Conservation (phyloP, 2,329 filamentous ascomycete genomes). For the Cordyceps cateniannulata region DNA sequence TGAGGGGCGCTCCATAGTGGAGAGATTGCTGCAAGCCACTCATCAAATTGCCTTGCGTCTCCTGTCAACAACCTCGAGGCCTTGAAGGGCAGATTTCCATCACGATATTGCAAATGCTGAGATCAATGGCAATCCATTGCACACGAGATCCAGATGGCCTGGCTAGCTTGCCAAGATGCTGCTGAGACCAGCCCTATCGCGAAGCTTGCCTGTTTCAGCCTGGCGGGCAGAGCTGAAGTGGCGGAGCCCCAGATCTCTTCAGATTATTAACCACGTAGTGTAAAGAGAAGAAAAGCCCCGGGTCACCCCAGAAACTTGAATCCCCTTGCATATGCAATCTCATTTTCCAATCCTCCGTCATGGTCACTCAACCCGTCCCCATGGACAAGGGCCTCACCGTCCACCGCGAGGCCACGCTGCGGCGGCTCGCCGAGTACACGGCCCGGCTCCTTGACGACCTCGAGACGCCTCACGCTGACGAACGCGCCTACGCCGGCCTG, state of each 20-base stretch:
- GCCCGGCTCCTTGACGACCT: not conserved
- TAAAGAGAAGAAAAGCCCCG: too few relatives aligned
- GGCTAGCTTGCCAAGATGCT: not conserved
- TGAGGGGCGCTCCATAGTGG: not conserved
- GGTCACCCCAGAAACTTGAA: not conserved
- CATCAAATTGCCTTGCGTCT: not conserved
- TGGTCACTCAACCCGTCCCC: slow-evolving; percentile 6
- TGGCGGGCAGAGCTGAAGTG: slow-evolving; percentile 5
- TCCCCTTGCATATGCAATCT: not conserved
- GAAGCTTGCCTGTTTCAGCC: slow-evolving; percentile 1
- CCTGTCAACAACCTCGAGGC: not conserved
- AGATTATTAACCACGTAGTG: too few relatives aligned
- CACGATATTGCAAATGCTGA: not conserved
- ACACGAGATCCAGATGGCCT: not conserved
- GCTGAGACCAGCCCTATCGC: not conserved
- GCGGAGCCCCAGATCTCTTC: not conserved
- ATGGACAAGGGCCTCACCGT: slow-evolving; percentile 1
- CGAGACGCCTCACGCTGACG: not conserved
- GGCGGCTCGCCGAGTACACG: not conserved
- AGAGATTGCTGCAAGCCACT: not conserved
- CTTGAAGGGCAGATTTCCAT: too few relatives aligned
- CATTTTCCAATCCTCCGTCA: not conserved
- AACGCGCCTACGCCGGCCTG: slow-evolving; percentile 8
- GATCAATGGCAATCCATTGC: not conserved
- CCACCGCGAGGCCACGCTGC: slow-evolving; percentile 2